Evolutionary conservation across 352 stramenopile genomes (phyloP).

Genomic region (Globisporangium solare): DNA sequence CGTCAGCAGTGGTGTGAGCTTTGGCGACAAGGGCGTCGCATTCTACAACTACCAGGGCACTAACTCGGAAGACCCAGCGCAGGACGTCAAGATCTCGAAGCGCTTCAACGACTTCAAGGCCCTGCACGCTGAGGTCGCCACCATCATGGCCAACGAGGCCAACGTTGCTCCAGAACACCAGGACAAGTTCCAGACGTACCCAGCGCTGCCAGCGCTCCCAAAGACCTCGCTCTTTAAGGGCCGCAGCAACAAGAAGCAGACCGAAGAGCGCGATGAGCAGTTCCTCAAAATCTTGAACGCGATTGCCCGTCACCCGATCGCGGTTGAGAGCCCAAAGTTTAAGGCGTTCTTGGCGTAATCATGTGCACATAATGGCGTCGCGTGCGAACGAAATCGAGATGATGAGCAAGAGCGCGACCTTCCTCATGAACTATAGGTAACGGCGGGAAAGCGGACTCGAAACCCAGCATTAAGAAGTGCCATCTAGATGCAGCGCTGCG

Average conservation of each 20-base stretch:
- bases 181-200: constrained; percentile 58
- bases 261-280: constrained; percentile 50
- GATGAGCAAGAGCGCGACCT: background rate
- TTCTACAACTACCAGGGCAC: constrained; percentile 61
- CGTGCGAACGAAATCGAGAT: background rate
- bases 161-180: constrained; percentile 38
- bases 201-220: constrained; percentile 50
- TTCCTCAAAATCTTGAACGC: constrained; percentile 68
- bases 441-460: no score
- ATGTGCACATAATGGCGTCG: background rate
- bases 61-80: constrained; percentile 33
- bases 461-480: background rate
- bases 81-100: constrained; percentile 51
- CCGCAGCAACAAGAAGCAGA: constrained; percentile 42
- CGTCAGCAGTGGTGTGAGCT: constrained; percentile 29
- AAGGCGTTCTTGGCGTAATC: constrained; percentile 41
- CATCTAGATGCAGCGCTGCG: no score
- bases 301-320: constrained; percentile 47
- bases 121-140: constrained; percentile 43
- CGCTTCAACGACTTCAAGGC: constrained; percentile 77
- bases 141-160: constrained; percentile 50
- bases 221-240: constrained; percentile 37
- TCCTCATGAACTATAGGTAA: constrained; percentile 1
- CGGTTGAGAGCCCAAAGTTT: constrained; percentile 38
- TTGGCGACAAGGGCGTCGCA: constrained; percentile 46